Evolutionary conservation across 108 stramenopile species (phyloP), one percentile per base, ranked within the genome.

Genomic region (Nitzschia sp.): DNA sequence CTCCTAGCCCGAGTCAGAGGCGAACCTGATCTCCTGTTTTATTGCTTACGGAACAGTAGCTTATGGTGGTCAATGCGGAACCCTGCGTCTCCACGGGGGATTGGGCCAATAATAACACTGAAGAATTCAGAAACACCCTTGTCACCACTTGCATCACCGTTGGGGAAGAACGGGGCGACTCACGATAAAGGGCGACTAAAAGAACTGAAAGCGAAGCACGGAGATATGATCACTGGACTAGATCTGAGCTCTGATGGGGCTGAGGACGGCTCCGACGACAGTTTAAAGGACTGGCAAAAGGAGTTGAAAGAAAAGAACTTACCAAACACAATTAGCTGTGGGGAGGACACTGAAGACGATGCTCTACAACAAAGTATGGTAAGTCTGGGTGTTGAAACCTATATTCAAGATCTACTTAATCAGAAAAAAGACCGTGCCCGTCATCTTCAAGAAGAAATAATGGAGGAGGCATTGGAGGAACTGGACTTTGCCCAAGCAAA

Each of bases 391-490:
- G 48, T 43, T n/a, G 50, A 60, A 21, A 60, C 69, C 48, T 70
- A 70, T 19, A 51, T 70, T 11, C 57, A 51, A 40, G 69, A 70
- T 20, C 22, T 70, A 58, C 17, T 70, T 50, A 20, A 60, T 24
- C 69, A 70, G 48, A 57, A 58, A 48, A 29, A 60, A 37, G 10
- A 51, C 9, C 44, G 69, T 3, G 41, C 43, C 12, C 26, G 8
- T 5, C 7, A 58, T 38, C 46, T 43, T 11, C 44, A 58, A 40
- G 69, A 70, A 22, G 69, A 70, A 57, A 43, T 60, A 6, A 29
- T 70, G 69, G 69, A 70, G 34, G 58, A 60, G 37, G 69, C 69
- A 14, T 50, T 70, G 7, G 58, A 60, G 20, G 57, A 58, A 52
- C 60, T 60, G 61, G 61, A 62, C 37, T 62, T 20, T 62, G 61